Evolutionary conservation across 164 flowering plant species (phyloP), one percentile per base, ranked within the genome.

Genomic region (Umbilicus rupestris): DNA sequence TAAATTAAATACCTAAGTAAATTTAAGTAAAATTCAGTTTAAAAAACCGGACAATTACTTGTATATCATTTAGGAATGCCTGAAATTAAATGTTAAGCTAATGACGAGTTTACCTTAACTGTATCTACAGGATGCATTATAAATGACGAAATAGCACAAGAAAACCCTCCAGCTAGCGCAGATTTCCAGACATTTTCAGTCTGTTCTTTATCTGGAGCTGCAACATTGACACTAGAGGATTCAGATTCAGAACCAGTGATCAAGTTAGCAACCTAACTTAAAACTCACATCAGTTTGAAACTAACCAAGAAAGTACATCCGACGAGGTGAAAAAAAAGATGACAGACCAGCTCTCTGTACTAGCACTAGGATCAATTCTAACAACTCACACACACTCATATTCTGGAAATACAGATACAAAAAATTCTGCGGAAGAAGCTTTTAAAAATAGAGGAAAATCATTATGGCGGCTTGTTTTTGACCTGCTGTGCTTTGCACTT

Each of bases 161-260:
- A 74, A 75, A 94, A 95, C 44, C 99, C 99, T 22, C 99, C 99
- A 29, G 96, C 96, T 78, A 94, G 81, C 58, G 99, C 99, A 74
- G 99, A 83, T 78, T 79, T 87, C 64, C 91, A 73, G 72, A 94
- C 96, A 82, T 81, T 91, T 78, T 85, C 94, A 74, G 99, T 85
- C 66, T 96, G 93, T 57, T 91, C 80, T 80, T 82, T 90, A 63
- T 85, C 89, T 33, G 94, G 90, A 28, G 97, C 94, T 71, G 98
- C 80, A 78, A 94, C 99, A 24, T 52, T 9, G 70, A 95, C 90
- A 81, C 89, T 97, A 70, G 88, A 93, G 29, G 96, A 88, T 26
- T 96, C 99, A 72, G 96, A 85, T 84, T 91, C 96, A 79, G 92
- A 91, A 97, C 97, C 91, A 57, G 89, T 81, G 74, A 73, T 87